Percentiles rank a stretch among this genome's conserved stretches.
phyloP scores from a whole-genome alignment of 2,329 filamentous ascomycete species.

The Dothidotthia symphoricarpi region DNA sequence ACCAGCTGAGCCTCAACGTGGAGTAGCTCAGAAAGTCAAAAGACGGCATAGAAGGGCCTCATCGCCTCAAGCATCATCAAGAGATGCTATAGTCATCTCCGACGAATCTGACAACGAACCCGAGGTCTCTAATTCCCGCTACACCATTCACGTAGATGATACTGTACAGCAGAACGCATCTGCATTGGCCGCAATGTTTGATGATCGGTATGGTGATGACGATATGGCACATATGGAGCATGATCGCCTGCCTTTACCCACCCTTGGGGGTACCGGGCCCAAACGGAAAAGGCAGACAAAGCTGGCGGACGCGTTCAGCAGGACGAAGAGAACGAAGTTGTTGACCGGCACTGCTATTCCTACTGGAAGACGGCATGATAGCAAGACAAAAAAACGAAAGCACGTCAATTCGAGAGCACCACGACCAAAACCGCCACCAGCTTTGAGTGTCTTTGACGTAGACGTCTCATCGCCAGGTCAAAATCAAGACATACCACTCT shows the following conservation, averaged over 20 bases:
- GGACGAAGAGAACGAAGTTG: constrained; percentile 17
- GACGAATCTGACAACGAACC: constrained; percentile 36
- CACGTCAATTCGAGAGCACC: constrained; percentile 11
- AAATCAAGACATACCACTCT: constrained; percentile 48
- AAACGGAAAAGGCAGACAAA: constrained; percentile 41
- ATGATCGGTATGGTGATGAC: constrained; percentile 26
- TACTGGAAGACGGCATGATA: constrained; percentile 1
- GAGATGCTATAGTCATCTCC: constrained; percentile 30
- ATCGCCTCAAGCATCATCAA: constrained; percentile 8
- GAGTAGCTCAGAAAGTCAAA: constrained; percentile 33
- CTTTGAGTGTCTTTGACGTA: constrained; percentile 55
- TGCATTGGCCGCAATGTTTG: constrained; percentile 24
- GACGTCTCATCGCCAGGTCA: constrained; percentile 32
- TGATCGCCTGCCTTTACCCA: constrained; percentile 44
- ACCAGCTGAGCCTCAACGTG: constrained; percentile 30
- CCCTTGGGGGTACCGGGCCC: constrained; percentile 17
- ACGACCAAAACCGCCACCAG: constrained; percentile 19
- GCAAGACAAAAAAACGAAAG: constrained; percentile 4
- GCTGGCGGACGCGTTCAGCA: constrained; percentile 37
- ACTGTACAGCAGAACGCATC: constrained; percentile 18
- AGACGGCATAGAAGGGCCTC: constrained; percentile 8
- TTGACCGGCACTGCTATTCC: constrained; percentile 1
- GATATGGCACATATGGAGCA: constrained; percentile 46
- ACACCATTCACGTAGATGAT: constrained; percentile 4
- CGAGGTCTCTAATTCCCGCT: constrained; percentile 6